Percentiles rank a stretch among this genome's conserved stretches.
Conservation (phyloP, 768 basidiomycete species). For the Imleria badia region DNA sequence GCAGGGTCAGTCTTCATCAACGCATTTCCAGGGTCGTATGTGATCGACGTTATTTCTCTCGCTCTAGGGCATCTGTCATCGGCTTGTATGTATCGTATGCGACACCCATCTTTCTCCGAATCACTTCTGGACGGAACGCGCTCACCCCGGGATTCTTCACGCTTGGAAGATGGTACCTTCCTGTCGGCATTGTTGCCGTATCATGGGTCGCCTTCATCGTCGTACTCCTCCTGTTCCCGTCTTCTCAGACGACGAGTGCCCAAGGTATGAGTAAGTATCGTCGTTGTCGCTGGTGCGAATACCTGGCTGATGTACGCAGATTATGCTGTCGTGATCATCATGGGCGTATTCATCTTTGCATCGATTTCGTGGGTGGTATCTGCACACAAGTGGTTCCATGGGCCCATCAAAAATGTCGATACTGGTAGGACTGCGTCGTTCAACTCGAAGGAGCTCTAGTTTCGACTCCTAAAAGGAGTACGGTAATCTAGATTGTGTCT, state of each 20-base stretch:
- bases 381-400: constrained; percentile 69
- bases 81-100: constrained; percentile 68
- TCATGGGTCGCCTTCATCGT: constrained; percentile 66
- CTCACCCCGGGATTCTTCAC: constrained; percentile 59
- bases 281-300: background rate
- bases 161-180: constrained; percentile 60
- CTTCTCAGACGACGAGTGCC: constrained; percentile 39
- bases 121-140: constrained; percentile 63
- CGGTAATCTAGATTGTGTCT: background rate
- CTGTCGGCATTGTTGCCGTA: constrained; percentile 59
- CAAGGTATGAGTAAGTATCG: constrained; percentile 55
- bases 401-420: constrained; percentile 56
- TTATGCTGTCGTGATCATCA: constrained; percentile 66
- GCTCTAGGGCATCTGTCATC: constrained; percentile 62
- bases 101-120: constrained; percentile 66
- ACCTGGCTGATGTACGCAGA: constrained; percentile 38
- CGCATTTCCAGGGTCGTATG: background rate
- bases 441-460: constrained; percentile 13
- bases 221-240: constrained; percentile 58
- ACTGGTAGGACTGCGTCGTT: constrained; percentile 5
- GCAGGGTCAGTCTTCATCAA: constrained; percentile 50
- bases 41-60: background rate
- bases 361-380: constrained; percentile 62
- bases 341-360: constrained; percentile 64
- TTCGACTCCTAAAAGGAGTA: background rate